phyloP scores from a whole-genome alignment of 2,329 filamentous ascomycete species.

The Cladophialophora bantiana region DNA sequence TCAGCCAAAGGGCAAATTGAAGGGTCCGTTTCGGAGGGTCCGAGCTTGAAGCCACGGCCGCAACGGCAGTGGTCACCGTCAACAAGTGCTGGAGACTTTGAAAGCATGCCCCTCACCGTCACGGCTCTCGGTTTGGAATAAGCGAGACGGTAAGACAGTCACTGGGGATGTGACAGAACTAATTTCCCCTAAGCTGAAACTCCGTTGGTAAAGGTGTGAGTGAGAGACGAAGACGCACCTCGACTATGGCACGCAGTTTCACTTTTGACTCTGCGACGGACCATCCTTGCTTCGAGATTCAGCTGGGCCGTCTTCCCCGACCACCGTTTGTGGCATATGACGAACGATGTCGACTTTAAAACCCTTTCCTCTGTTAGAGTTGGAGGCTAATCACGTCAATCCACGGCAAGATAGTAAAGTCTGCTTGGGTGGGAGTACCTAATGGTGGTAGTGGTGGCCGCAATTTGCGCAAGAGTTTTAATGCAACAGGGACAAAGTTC shows the following conservation, averaged over 20 bases:
- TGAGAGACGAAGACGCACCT: neutral
- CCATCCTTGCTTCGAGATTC: conserved; percentile 3
- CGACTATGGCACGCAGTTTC: neutral
- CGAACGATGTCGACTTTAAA: conserved; percentile 3
- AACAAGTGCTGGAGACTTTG: neutral
- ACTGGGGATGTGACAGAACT: neutral
- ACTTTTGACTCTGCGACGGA: neutral
- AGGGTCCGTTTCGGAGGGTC: neutral
- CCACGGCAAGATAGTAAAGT: neutral
- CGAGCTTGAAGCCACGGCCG: neutral
- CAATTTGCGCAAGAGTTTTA: conserved; percentile 3
- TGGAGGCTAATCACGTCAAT: conserved; percentile 7
- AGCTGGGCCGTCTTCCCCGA: neutral
- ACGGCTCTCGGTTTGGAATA: neutral
- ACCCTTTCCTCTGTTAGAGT: neutral
- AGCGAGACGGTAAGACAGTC: conserved; percentile 5
- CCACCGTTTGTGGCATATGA: conserved; percentile 2
- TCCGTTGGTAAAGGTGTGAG: neutral
- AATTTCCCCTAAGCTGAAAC: neutral
- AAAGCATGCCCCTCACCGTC: neutral
- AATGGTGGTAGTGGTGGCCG: neutral
- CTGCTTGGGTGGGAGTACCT: neutral
- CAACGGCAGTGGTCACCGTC: neutral
- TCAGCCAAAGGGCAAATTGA: neutral
- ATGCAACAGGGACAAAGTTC: neutral